These are phyloP conservation scores for Penicillium sp. DNA, from an alignment of 2,329 filamentous ascomycete genomes.

Conservation along the genomic window DNA sequence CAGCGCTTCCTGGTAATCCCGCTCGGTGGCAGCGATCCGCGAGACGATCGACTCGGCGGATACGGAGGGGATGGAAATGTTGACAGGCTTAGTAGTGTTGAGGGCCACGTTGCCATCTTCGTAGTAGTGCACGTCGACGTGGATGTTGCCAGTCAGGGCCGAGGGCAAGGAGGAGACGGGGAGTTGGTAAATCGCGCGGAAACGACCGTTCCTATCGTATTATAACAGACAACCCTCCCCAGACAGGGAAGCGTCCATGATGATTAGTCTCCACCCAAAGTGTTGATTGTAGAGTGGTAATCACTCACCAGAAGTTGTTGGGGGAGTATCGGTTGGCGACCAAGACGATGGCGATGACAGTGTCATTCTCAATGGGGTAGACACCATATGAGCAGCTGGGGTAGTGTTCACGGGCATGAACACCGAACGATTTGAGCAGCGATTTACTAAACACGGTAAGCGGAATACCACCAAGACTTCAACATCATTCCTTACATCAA, in stretches of 20 bases:
- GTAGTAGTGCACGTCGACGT: conserved; percentile 98
- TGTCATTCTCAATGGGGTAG: conserved; percentile 74
- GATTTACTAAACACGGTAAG: conserved; percentile 63
- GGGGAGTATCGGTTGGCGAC: conserved; percentile 97
- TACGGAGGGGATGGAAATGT: conserved; percentile 58
- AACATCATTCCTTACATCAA: conserved; percentile 62
- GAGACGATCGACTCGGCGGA: conserved; percentile 69
- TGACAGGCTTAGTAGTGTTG: conserved; percentile 77
- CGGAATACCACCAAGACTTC: not conserved
- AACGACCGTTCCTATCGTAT: conserved; percentile 77
- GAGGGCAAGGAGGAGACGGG: conserved; percentile 59
- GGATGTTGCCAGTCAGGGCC: conserved; percentile 72
- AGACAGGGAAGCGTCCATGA: not conserved
- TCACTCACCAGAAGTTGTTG: conserved; percentile 83
- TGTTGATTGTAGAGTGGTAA: not conserved
- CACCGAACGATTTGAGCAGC: conserved; percentile 70
- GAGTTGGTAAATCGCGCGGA: conserved; percentile 84
- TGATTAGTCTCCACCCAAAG: not conserved
- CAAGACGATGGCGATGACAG: conserved; percentile 73
- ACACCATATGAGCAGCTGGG: conserved; percentile 76
- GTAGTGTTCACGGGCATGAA: conserved; percentile 86
- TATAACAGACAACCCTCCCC: not conserved
- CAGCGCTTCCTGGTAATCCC: conserved; percentile 92
- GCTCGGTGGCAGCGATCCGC: conserved; percentile 76
- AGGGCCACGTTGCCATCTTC: conserved; percentile 97